Conservation (phyloP, 495 filamentous ascomycete species). For the Penicillium cosmopolitanum region DNA sequence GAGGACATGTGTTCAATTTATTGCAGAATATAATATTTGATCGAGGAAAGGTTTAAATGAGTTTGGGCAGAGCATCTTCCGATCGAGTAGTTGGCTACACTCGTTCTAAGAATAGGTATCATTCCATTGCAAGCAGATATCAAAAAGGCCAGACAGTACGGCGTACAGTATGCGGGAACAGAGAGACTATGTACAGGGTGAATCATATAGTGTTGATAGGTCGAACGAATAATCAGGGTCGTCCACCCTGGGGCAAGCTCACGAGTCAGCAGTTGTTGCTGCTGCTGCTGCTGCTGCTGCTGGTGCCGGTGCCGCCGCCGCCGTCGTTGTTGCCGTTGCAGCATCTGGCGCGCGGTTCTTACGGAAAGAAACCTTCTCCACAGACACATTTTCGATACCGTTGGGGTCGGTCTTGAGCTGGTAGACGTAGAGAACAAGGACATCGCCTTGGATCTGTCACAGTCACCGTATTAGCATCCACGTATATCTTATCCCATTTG, state of each 20-base stretch:
- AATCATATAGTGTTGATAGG: background rate
- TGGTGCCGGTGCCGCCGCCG: conserved; percentile 12
- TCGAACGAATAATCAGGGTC: background rate
- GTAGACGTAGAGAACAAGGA: conserved; percentile 96
- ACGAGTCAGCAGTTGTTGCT: background rate
- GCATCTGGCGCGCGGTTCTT: conserved; percentile 62
- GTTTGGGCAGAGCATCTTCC: background rate
- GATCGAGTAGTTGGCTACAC: background rate
- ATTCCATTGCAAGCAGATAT: conserved; percentile 1
- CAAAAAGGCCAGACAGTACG: background rate
- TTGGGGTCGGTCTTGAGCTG: conserved; percentile 88
- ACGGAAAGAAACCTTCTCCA: conserved; percentile 97
- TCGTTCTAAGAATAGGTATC: background rate
- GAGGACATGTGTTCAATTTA: no score
- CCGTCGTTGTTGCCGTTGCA: conserved; percentile 28
- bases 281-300: conserved; percentile 26
- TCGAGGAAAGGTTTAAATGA: background rate
- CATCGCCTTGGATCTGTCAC: conserved; percentile 93
- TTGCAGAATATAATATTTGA: no score
- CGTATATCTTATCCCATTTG: background rate
- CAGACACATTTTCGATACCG: conserved; percentile 87
- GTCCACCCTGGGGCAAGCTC: background rate
- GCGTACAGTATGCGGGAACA: conserved; percentile 4
- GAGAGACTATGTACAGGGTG: conserved; percentile 41
- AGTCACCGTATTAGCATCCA: conserved; percentile 31